These are phyloP conservation scores for Blastobotrys ciferrii DNA, from an alignment of 1,139 yeast genomes.

Conservation along the genomic window DNA sequence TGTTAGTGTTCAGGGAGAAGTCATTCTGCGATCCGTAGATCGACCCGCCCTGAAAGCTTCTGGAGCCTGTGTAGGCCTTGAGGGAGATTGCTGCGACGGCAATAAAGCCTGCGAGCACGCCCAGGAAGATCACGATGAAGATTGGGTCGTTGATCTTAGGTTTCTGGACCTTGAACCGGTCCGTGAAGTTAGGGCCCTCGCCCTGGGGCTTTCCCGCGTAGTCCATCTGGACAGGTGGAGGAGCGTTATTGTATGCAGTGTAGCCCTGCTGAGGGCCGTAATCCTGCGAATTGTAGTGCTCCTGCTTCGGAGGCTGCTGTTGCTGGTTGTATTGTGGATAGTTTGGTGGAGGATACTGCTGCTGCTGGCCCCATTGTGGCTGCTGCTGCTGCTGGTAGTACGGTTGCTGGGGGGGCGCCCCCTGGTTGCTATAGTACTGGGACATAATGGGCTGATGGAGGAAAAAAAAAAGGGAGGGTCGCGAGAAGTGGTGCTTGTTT, in stretches of 20 bases:
- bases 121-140: constrained; percentile 56
- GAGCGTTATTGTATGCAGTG: constrained; percentile 16
- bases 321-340: constrained; percentile 8
- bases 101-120: constrained; percentile 64
- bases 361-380: constrained; percentile 3
- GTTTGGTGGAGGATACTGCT: constrained; percentile 5
- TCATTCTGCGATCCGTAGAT: constrained; percentile 55
- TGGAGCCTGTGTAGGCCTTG: constrained; percentile 57
- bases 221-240: constrained; percentile 16
- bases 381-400: constrained; percentile 8
- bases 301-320: constrained; percentile 4
- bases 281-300: constrained; percentile 3
- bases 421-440: constrained; percentile 14
- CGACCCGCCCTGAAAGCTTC: constrained; percentile 59
- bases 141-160: constrained; percentile 63
- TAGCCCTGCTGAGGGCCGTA: constrained; percentile 20
- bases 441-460: constrained; percentile 1
- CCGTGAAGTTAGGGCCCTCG: constrained; percentile 53
- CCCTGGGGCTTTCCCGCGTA: constrained; percentile 30
- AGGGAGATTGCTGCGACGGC: constrained; percentile 70
- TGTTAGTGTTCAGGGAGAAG: constrained; percentile 69
- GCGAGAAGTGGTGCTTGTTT: no score
- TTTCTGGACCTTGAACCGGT: constrained; percentile 63
- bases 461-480: background rate
- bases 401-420: constrained; percentile 8